phyloP scores from a whole-genome alignment of 257 asterid species.

The Fraxinus excelsior region DNA sequence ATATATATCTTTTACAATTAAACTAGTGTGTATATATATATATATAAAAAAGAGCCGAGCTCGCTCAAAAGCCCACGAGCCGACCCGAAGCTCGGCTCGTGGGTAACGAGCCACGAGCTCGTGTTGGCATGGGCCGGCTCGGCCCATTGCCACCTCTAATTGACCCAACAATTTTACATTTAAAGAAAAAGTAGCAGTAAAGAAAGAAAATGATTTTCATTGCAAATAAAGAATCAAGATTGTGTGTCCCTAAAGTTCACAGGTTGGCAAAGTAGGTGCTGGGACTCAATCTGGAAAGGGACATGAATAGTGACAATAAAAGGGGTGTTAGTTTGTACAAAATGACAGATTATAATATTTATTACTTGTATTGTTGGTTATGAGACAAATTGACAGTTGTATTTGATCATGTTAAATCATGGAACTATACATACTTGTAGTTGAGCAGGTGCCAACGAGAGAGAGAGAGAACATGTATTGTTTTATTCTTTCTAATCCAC shows the following conservation, averaged over 20 bases:
- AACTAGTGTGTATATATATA: no score
- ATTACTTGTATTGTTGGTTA: constrained; percentile 32
- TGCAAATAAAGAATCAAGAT: not conserved
- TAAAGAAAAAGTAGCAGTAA: no score
- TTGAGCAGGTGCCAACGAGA: constrained; percentile 59
- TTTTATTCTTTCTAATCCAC: constrained; percentile 7
- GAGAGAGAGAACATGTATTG: constrained; percentile 26
- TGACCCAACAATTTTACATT: not conserved
- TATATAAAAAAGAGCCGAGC: no score
- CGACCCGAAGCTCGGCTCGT: no score
- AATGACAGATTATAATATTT: not conserved
- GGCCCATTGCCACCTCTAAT: no score
- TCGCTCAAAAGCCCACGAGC: no score
- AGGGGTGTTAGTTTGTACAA: constrained; percentile 5
- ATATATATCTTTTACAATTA: no score
- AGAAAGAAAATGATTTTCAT: not conserved
- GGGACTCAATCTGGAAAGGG: constrained; percentile 30
- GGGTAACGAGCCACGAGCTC: no score
- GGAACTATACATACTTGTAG: constrained; percentile 22
- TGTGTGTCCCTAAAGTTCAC: not conserved
- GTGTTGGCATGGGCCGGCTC: no score
- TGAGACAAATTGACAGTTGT: constrained; percentile 66
- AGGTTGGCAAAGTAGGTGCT: not conserved
- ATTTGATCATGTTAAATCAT: constrained; percentile 79
- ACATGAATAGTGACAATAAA: constrained; percentile 29